Percentiles rank a stretch among this genome's conserved stretches.
Conservation (phyloP, 2,329 filamentous ascomycete genomes). For the Microsporum ferrugineum region DNA sequence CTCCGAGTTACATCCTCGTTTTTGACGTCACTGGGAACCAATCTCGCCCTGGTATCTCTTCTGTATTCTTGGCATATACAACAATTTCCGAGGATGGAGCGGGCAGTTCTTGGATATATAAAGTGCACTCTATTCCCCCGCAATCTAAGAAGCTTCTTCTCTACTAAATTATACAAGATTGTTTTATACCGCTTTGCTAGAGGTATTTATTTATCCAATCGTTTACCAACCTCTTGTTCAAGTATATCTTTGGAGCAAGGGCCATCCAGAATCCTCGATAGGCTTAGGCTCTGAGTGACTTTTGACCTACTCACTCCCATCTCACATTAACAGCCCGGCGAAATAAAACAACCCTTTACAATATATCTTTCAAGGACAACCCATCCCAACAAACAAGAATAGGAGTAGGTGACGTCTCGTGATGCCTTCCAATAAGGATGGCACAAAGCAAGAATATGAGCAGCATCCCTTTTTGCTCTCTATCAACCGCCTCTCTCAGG, state of each 20-base stretch:
- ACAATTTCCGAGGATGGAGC: background rate
- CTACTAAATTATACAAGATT: background rate
- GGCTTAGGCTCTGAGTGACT: background rate
- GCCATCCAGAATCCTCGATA: background rate
- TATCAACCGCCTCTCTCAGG: conserved; percentile 29
- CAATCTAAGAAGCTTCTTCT: background rate
- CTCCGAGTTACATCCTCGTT: background rate
- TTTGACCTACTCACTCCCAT: background rate
- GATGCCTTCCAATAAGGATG: conserved; percentile 13
- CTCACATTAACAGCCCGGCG: background rate
- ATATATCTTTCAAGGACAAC: background rate
- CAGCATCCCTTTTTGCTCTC: conserved; percentile 27
- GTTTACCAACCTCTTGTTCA: background rate
- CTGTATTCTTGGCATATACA: background rate
- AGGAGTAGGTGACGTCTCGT: conserved; percentile 5
- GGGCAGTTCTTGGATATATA: background rate
- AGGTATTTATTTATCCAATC: background rate
- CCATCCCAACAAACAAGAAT: background rate
- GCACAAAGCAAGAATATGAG: conserved; percentile 20
- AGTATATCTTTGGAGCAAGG: background rate
- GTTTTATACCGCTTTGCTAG: background rate
- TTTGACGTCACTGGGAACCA: background rate
- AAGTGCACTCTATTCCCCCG: background rate
- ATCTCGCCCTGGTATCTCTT: background rate
- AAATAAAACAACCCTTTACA: background rate